Evolutionary conservation across 164 flowering plant genomes (phyloP), one percentile per base, ranked within the genome.

Genomic region (Houttuynia cordata): DNA sequence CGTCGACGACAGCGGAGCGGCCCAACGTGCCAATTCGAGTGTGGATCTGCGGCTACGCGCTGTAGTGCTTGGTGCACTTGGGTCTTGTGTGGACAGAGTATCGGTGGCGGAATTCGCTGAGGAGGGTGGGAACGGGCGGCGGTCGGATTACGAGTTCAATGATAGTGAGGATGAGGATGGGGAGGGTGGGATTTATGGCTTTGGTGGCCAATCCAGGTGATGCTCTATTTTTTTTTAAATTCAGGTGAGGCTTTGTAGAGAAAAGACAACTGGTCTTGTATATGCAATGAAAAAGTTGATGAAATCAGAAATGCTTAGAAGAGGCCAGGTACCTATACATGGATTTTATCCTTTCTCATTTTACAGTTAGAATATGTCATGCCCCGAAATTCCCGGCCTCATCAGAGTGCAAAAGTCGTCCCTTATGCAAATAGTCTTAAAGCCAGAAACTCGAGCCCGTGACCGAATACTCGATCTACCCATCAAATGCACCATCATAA

Each of bases 51-150:
- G 88, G 88, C 10, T 87, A 87, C 62, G 84, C 85, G 24, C 24
- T 83, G 51, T 91, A 84, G 81, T 87, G 94, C 57, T 40, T 75
- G 55, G 74, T 90, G 22, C 99, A 93, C 58, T 93, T 88, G 47
- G 77, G 86, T 61, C 64, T 87, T 56, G 98, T 90, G 15, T 87
- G 86, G 86, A 19, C 75, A 58, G 99, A 93, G 81, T 93, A 78
- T 49, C 63, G 84, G 68, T 69, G 85, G 73, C 68, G 98, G 81
- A 80, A 56, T 62, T 15, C 13, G 39, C 18, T 67, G 25, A 14
- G 69, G 34, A 53, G n/a, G 67, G 20, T 57, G 56, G 63, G 12
- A 34, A 58, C 21, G 53, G 23, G 39, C 52, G 72, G 60, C 52
- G 49, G 13, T 71, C 71, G 20, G 81, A 74, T 24, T 73, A 72